A percentile compares a stretch with the other conserved stretches of the same genome.
Evolutionary conservation across 805 yeast genomes (phyloP).

Genomic region (Deakozyma indianensis): DNA sequence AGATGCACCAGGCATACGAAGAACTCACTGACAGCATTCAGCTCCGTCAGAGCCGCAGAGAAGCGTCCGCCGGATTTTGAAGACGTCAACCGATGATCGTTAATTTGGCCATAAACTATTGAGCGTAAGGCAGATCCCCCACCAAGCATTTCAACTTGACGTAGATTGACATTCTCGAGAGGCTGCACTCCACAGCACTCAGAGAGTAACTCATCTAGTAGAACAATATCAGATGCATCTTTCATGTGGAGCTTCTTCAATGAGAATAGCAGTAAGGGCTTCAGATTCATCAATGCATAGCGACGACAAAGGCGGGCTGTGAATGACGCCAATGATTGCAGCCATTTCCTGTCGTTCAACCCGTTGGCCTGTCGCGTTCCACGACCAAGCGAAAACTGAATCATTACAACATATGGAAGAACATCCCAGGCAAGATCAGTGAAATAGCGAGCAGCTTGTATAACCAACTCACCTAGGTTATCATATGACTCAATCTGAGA

Average conservation of each 20-base stretch:
- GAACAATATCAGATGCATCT: conserved; percentile 44
- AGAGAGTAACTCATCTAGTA: conserved; percentile 51
- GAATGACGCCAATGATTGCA: conserved; percentile 63
- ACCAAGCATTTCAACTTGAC: conserved; percentile 51
- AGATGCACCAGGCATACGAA: conserved; percentile 44
- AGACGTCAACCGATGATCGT: conserved; percentile 39
- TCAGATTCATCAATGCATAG: conserved; percentile 41
- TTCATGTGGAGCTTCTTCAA: conserved; percentile 48
- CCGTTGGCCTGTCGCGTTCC: conserved; percentile 63
- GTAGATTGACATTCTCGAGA: conserved; percentile 47
- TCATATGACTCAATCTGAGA: conserved; percentile 86
- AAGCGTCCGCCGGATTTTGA: conserved; percentile 35
- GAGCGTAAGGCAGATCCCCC: conserved; percentile 38
- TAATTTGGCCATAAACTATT: conserved; percentile 15
- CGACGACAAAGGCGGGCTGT: conserved; percentile 55
- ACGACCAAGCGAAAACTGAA: conserved; percentile 58
- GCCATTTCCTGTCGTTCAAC: conserved; percentile 68
- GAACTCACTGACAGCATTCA: conserved; percentile 40
- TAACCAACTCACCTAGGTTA: conserved; percentile 65
- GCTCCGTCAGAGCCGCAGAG: conserved; percentile 29
- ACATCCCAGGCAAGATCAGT: conserved; percentile 76
- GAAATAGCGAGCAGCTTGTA: conserved; percentile 63
- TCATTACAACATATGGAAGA: conserved; percentile 55
- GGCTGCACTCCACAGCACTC: conserved; percentile 72
- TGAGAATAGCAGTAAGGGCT: conserved; percentile 45